Evolutionary conservation across 2,329 filamentous ascomycete genomes (phyloP).

Genomic region (Aspergillus fructus): DNA sequence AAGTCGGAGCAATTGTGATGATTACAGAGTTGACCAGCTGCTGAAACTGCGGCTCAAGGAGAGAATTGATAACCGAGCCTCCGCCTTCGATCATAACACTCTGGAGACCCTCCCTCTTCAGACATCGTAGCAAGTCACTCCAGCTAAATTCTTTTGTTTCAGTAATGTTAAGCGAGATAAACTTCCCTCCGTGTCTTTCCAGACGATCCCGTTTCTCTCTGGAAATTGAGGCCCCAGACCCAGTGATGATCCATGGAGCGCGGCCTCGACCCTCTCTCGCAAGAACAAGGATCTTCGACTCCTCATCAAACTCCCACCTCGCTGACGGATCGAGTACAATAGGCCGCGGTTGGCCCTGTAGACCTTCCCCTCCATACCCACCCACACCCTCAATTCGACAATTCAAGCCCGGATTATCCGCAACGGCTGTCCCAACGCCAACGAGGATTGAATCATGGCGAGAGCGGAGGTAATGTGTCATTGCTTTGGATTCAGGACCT

Average conservation of each 20-base stretch:
- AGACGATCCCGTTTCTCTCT: conserved; percentile 20
- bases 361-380: conserved; percentile 50
- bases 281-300: conserved; percentile 65
- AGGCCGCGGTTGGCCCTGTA: conserved; percentile 68
- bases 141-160: conserved; percentile 48
- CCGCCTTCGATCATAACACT: conserved; percentile 94
- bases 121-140: conserved; percentile 57
- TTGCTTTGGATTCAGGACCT: conserved; percentile 78
- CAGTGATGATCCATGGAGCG: conserved; percentile 67
- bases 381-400: conserved; percentile 67
- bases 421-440: conserved; percentile 77
- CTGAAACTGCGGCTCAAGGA: conserved; percentile 61
- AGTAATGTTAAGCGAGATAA: conserved; percentile 25
- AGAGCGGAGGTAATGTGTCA: conserved; percentile 91
- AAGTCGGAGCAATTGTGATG: conserved; percentile 83
- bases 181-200: conserved; percentile 32
- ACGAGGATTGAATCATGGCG: conserved; percentile 82
- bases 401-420: conserved; percentile 83
- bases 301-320: conserved; percentile 63
- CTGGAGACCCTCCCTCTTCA: conserved; percentile 58
- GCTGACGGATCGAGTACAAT: conserved; percentile 74
- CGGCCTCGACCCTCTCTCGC: conserved; percentile 63
- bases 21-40: conserved; percentile 70
- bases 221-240: conserved; percentile 12
- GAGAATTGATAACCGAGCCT: conserved; percentile 73